phyloP scores from a whole-genome alignment of 768 basidiomycete genomes.

The Podaxis pistillaris region DNA sequence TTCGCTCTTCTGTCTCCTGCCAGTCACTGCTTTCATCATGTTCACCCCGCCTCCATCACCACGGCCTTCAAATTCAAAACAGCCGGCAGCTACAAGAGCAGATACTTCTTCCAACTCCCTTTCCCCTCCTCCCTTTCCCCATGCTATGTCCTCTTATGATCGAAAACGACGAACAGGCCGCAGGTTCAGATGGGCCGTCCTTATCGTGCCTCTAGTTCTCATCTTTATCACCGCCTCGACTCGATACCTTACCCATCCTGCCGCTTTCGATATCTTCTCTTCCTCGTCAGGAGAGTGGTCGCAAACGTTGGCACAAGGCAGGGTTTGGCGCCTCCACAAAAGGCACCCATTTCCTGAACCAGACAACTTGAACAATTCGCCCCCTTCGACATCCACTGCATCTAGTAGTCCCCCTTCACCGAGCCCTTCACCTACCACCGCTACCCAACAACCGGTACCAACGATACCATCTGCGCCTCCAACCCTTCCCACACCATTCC shows the following conservation, averaged over 20 bases:
- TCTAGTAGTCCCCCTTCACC: conserved; percentile 15
- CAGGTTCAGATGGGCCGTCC: conserved; percentile 46
- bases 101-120: background rate
- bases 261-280: conserved; percentile 40
- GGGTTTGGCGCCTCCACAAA: conserved; percentile 40
- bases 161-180: conserved; percentile 44
- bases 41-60: conserved; percentile 37
- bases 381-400: conserved; percentile 4
- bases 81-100: background rate
- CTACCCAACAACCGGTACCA: conserved; percentile 33
- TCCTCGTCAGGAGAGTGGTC: conserved; percentile 21
- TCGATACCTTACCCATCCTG: conserved; percentile 49
- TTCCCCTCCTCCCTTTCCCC: conserved; percentile 6
- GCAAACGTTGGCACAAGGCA: conserved; percentile 5
- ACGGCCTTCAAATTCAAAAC: conserved; percentile 15
- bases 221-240: conserved; percentile 52
- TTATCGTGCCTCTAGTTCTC: conserved; percentile 56
- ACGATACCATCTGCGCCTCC: conserved; percentile 51
- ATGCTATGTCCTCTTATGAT: conserved; percentile 17
- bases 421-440: conserved; percentile 19
- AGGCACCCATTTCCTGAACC: conserved; percentile 33
- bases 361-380: background rate
- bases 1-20: background rate
- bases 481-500: conserved; percentile 70
- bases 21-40: conserved; percentile 21